A percentile compares a stretch with the other conserved stretches of the same genome.
phyloP scores from a whole-genome alignment of 1,284 basidiomycete genomes.

The Cryptococcus amylolentus region DNA sequence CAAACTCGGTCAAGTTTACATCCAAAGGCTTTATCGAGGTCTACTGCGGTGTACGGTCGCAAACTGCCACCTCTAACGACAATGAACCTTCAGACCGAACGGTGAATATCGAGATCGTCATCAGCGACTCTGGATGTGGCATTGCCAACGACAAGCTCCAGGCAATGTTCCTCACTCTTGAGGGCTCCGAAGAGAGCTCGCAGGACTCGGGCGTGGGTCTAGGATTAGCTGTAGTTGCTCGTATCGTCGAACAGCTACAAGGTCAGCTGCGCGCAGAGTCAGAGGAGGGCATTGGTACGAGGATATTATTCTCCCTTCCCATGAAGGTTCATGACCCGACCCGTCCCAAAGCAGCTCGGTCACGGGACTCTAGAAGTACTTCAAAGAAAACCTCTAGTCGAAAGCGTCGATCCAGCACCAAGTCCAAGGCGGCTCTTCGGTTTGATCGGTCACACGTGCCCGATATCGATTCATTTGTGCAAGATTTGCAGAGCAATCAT shows the following conservation, averaged over 20 bases:
- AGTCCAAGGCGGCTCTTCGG: constrained; percentile 14
- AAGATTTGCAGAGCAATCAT: constrained; percentile 55
- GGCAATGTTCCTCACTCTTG: constrained; percentile 80
- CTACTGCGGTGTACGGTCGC: constrained; percentile 53
- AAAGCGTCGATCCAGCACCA: constrained; percentile 10
- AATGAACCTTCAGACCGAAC: not conserved
- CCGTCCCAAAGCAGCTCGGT: not conserved
- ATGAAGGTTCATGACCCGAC: constrained; percentile 26
- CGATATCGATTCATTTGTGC: constrained; percentile 64
- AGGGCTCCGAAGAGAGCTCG: constrained; percentile 66
- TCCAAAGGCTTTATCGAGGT: constrained; percentile 63
- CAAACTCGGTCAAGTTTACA: constrained; percentile 82
- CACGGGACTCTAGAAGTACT: not conserved
- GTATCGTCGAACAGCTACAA: constrained; percentile 75
- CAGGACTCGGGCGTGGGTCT: constrained; percentile 55
- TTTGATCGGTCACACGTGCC: constrained; percentile 14
- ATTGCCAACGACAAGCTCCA: constrained; percentile 70
- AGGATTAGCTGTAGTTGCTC: constrained; percentile 73
- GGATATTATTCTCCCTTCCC: constrained; percentile 54
- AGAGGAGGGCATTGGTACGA: constrained; percentile 63
- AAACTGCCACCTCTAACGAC: constrained; percentile 6
- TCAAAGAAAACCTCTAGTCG: constrained; percentile 1
- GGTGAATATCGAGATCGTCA: constrained; percentile 66
- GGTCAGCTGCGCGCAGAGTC: constrained; percentile 79
- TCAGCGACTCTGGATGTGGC: constrained; percentile 75